A percentile compares a stretch with the other conserved stretches of the same genome.
phyloP scores from a whole-genome alignment of 257 asterid species.

The Solanum verrucosum region DNA sequence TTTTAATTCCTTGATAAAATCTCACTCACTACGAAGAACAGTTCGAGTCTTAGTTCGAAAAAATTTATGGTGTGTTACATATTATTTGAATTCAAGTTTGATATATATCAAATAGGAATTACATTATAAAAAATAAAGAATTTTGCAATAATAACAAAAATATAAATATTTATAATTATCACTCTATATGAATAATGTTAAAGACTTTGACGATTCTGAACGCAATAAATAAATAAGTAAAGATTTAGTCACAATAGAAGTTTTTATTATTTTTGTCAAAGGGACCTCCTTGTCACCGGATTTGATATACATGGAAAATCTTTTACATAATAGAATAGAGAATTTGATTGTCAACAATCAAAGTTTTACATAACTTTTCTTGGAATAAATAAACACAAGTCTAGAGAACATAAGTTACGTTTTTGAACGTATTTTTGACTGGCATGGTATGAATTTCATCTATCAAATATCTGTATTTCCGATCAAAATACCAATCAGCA shows the following conservation, averaged over 20 bases:
- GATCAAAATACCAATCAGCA: slow-evolving; percentile 6
- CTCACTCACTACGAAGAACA: no score
- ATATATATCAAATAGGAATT: no score
- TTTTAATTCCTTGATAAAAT: no score
- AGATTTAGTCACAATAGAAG: neutral
- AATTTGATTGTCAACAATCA: neutral
- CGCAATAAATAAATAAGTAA: neutral
- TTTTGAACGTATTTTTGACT: neutral
- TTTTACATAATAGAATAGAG: neutral
- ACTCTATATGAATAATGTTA: neutral
- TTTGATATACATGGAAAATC: neutral
- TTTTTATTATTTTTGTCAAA: neutral
- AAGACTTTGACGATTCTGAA: neutral
- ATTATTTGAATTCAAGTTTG: no score
- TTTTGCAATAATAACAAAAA: neutral
- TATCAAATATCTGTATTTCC: neutral
- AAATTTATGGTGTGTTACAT: no score
- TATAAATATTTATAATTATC: neutral
- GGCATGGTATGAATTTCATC: neutral
- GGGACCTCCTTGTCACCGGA: neutral
- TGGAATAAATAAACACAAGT: neutral
- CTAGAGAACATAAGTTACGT: neutral
- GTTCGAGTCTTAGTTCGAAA: no score
- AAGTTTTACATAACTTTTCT: neutral
- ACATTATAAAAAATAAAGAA: neutral